Conservation (phyloP, 2,329 filamentous ascomycete species). For the Chrysosporium queenslandicum region DNA sequence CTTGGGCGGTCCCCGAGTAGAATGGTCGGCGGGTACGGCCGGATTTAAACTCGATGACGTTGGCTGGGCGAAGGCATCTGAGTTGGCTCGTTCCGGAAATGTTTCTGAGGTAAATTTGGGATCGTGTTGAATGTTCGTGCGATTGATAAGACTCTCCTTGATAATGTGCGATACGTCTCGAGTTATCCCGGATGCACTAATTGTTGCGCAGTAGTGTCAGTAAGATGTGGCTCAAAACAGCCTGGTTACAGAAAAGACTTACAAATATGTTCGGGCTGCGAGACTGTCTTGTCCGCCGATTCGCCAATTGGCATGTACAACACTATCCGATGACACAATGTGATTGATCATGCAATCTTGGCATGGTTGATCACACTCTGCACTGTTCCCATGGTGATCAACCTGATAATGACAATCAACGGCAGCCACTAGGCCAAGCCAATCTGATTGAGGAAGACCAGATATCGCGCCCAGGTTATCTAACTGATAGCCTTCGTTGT, state of each 20-base stretch:
- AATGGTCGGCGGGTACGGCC: slow-evolving; percentile 1
- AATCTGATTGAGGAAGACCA: slow-evolving; percentile 34
- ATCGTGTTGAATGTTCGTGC: slow-evolving; percentile 16
- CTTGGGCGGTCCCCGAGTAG: background rate
- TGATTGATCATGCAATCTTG: slow-evolving; percentile 30
- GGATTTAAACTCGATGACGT: background rate
- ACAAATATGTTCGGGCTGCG: slow-evolving; percentile 35
- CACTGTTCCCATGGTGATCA: slow-evolving; percentile 28
- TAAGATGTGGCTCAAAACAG: slow-evolving; percentile 16
- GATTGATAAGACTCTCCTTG: slow-evolving; percentile 27
- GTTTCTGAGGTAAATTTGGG: background rate
- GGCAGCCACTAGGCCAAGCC: slow-evolving; percentile 36
- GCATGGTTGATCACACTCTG: slow-evolving; percentile 26
- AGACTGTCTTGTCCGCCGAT: slow-evolving; percentile 26
- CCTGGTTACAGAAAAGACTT: slow-evolving; percentile 16
- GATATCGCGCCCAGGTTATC: slow-evolving; percentile 35
- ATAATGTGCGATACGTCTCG: slow-evolving; percentile 36
- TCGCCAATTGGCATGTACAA: slow-evolving; percentile 28
- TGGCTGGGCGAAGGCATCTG: slow-evolving; percentile 1
- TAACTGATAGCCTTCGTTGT: slow-evolving; percentile 34
- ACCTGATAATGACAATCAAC: slow-evolving; percentile 37
- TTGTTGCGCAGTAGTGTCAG: background rate
- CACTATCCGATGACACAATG: slow-evolving; percentile 29
- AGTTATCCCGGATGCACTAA: slow-evolving; percentile 34
- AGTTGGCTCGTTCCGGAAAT: background rate